Evolutionary conservation across 805 yeast genomes (phyloP), one percentile per base, ranked within the genome.

Genomic region (Schizosaccharomyces japonicus): DNA sequence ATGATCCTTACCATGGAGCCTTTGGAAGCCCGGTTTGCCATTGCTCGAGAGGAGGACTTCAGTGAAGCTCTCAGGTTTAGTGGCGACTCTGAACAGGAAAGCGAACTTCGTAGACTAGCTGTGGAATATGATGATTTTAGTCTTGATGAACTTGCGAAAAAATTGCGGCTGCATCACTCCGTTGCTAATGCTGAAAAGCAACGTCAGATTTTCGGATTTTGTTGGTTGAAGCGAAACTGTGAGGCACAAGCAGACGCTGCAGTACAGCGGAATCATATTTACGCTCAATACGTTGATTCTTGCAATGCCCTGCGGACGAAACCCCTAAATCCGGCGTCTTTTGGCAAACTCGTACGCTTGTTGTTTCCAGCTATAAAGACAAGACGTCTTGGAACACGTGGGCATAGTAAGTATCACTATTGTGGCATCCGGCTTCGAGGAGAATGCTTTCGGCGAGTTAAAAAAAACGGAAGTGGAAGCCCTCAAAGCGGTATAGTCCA

Each of bases 401-500:
- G 85, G 1, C 79, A 77, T 56, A 75, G 87, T 19, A 78, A 78
- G 57, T 84, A 84, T 60, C 92, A 82, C 58, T 83, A 81, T 57
- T 79, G 87, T 60, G 93, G 93, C 2, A 67, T 84, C 47, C 69
- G 68, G 52, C 46, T 42, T 11, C 42, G 42, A 19, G 42, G 42
- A 7, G 42, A 36, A 6, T 21, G 27, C 13, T 36, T 36, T 36
- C 42, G 42, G 13, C 17, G 23, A 21, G 27, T 15, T 3, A 25
- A 27, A 19, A 17, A 15, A 10, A 27, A 36, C 3, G 17, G 27
- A 11, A 36, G 42, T 17, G 27, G 17, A 19, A 19, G 27, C 13
- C 42, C 42, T 23, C 27, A 19, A 8, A 19, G 27, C 8, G 13
- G 27, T 8, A 17, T 36, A n/a, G 13, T 27, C 23, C 13, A 17